A percentile compares a stretch with the other conserved stretches of the same genome.
Conservation (phyloP, 148 eudicot genomes). For the Chenopodium berlandieri region DNA sequence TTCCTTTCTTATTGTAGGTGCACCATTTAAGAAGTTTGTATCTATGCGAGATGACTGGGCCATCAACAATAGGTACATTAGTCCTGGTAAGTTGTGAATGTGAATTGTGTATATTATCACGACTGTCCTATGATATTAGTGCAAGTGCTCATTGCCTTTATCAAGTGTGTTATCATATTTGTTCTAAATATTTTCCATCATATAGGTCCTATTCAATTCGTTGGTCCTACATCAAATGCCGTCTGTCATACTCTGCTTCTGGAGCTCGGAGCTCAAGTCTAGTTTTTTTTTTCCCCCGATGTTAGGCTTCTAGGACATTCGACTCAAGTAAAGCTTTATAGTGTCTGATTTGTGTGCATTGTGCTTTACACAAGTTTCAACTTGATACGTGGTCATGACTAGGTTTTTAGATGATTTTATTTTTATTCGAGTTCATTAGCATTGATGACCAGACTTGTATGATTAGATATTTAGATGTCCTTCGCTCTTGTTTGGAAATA, state of each 20-base stretch:
- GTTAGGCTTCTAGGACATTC: slow-evolving; percentile 20
- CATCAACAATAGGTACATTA: slow-evolving; percentile 74
- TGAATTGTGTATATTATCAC: background rate
- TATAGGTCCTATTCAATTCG: slow-evolving; percentile 84
- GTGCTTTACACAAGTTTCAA: slow-evolving; percentile 4
- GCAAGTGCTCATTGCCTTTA: background rate
- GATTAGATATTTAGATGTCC: background rate
- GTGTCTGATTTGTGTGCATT: background rate
- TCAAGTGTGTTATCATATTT: background rate
- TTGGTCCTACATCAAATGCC: slow-evolving; percentile 65
- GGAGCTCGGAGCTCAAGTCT: slow-evolving; percentile 63
- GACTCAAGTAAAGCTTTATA: background rate
- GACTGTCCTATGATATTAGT: background rate
- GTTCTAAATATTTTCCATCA: background rate
- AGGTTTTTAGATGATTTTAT: background rate
- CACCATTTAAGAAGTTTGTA: slow-evolving; percentile 88
- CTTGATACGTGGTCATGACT: background rate
- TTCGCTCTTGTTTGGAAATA: too few relatives aligned
- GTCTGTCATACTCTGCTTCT: slow-evolving; percentile 68
- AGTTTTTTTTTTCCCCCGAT: background rate
- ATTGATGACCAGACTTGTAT: background rate
- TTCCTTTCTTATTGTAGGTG: slow-evolving; percentile 42
- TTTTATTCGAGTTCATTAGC: background rate
- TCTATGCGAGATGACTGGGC: slow-evolving; percentile 96
- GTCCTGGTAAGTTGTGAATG: slow-evolving; percentile 69